Conservation (phyloP, 306 rosid species). For the Cicer cuneatum region DNA sequence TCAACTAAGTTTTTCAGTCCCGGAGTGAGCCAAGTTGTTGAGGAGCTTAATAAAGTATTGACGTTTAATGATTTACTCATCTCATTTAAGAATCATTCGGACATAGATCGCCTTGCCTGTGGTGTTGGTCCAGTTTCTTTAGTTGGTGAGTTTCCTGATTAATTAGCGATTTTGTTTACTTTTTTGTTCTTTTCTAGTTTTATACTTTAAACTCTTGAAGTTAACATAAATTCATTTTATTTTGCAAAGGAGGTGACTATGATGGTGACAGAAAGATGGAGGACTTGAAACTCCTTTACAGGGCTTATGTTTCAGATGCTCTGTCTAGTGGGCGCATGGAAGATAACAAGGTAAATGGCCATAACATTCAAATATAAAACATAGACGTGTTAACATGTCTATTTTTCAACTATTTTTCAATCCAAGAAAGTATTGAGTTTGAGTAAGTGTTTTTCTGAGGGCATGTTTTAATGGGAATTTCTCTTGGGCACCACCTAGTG, state of each 20-base stretch:
- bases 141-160: slow-evolving; percentile 57
- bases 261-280: slow-evolving; percentile 75
- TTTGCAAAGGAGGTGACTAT: slow-evolving; percentile 79
- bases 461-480: not conserved
- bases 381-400: slow-evolving; percentile 11
- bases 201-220: slow-evolving; percentile 29
- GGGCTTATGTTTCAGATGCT: slow-evolving; percentile 57
- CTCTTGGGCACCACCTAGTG: too few species aligned
- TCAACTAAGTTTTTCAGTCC: slow-evolving; percentile 60
- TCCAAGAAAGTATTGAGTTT: slow-evolving; percentile 14
- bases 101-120: slow-evolving; percentile 74
- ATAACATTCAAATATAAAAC: slow-evolving; percentile 12
- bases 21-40: slow-evolving; percentile 66
- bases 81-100: slow-evolving; percentile 79
- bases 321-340: slow-evolving; percentile 59
- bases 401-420: not conserved
- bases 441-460: slow-evolving; percentile 20
- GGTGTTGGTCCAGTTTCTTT: slow-evolving; percentile 90
- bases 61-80: slow-evolving; percentile 72
- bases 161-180: slow-evolving; percentile 4
- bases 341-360: slow-evolving; percentile 51
- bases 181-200: slow-evolving; percentile 15
- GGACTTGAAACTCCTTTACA: slow-evolving; percentile 85
- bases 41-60: slow-evolving; percentile 72
- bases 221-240: slow-evolving; percentile 35